Evolutionary conservation across 371 early-diverging fungal genomes (phyloP), one percentile per base, ranked within the genome.

Genomic region (Chytridium lagenaria): DNA sequence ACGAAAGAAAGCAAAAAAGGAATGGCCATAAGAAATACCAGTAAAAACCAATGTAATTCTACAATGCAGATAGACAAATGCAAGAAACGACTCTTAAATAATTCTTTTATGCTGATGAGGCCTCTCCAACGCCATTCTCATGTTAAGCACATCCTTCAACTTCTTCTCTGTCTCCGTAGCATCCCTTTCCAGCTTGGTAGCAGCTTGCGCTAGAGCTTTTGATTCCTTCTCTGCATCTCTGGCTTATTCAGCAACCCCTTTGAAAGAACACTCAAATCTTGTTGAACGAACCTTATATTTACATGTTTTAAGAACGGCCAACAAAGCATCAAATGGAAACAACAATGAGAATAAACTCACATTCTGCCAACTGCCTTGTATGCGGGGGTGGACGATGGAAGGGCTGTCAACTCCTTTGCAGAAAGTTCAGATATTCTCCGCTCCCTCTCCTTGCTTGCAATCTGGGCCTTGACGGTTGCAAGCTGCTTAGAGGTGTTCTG

Each of bases 341-440:
- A 26, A 37, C 10, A 5, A 71, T 36, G 68, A 70, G 22, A 59
- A 34, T 30, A 61, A 0, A 70, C 49, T 68, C 52, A 82, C 84
- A 80, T 80, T 52, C 75, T 76, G n/a, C 85, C 85, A 23, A 84
- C 81, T n/a, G 83, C 64, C 57, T 77, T 73, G 72, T 84, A 84
- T 1, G 83, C 77, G 7, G 38, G 51, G 1, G 75, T 76, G n/a
- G 36, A 70, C 36, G 16, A 23, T 30, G 70, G 78, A 12, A 80
- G 67, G 10, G 73, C 51, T 40, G 44, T 44, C 28, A 84, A 73
- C 64, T 84, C 85, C 72, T 80, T 82, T 3, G 66, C 73, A n/a
- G 85, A 76, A 33, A 84, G 78, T 28, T 83, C 80, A 40, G 70
- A 64, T 31, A 81, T 70, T 52, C 77, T 69, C 64, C 72, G 49